These are phyloP conservation scores for Bombardia bombarda DNA, from an alignment of 495 filamentous ascomycete species.

Conservation along the genomic window DNA sequence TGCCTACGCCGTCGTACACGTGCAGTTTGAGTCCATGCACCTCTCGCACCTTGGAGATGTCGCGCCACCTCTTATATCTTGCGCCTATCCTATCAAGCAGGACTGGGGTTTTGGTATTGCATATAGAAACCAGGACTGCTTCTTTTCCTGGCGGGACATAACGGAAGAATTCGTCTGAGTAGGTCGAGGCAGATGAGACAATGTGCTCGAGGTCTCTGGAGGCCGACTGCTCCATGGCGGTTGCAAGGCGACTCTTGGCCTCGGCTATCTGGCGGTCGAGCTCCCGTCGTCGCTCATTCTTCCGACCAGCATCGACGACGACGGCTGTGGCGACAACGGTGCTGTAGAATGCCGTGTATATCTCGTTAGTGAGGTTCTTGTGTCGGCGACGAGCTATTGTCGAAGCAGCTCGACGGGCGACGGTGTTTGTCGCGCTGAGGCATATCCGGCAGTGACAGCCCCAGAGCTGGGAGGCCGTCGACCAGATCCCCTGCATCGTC, in stretches of 20 bases:
- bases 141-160: neutral
- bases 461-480: constrained; percentile 55
- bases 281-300: constrained; percentile 52
- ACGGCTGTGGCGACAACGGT: constrained; percentile 67
- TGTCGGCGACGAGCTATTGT: constrained; percentile 35
- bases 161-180: neutral
- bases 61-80: neutral
- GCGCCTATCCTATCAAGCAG: neutral
- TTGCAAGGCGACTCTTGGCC: constrained; percentile 18
- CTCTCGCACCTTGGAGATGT: neutral
- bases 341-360: constrained; percentile 63
- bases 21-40: neutral
- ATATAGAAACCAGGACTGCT: constrained; percentile 4
- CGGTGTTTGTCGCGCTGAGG: constrained; percentile 42
- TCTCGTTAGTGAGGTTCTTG: constrained; percentile 47
- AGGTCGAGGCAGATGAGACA: constrained; percentile 1
- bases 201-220: constrained; percentile 14
- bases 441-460: constrained; percentile 61
- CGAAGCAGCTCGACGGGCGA: constrained; percentile 6
- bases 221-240: constrained; percentile 8
- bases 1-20: neutral
- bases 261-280: constrained; percentile 52
- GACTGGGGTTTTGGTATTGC: neutral
- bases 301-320: constrained; percentile 54
- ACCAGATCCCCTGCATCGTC: constrained; percentile 64